Conservation (phyloP, 2,329 filamentous ascomycete genomes). For the Cladorrhinum sp. region DNA sequence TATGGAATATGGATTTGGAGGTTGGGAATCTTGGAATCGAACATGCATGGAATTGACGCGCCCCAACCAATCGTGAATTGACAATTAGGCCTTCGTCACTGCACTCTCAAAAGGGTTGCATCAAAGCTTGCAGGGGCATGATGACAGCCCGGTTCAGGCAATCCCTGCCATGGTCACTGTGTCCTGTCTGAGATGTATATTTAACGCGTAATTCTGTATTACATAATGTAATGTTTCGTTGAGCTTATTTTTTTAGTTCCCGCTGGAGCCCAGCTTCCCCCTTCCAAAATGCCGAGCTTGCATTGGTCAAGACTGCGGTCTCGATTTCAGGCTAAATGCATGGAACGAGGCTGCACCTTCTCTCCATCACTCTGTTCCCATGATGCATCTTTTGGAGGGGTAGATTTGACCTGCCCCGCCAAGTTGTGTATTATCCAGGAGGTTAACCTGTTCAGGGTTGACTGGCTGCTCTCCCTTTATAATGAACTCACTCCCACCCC, state of each 20-base stretch:
- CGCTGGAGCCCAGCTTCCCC: background rate
- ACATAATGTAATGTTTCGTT: background rate
- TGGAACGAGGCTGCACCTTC: conserved; percentile 21
- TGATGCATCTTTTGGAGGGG: conserved; percentile 7
- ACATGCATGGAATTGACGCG: background rate
- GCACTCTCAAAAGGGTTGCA: background rate
- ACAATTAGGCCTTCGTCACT: conserved; percentile 13
- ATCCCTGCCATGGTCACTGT: background rate
- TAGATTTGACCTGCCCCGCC: conserved; percentile 18
- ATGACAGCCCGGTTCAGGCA: background rate
- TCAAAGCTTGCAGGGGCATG: background rate
- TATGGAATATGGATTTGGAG: background rate
- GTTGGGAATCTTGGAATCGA: background rate
- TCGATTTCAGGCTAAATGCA: conserved; percentile 25
- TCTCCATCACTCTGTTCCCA: conserved; percentile 5
- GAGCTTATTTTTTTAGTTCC: background rate
- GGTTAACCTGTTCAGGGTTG: background rate
- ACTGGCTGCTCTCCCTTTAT: background rate
- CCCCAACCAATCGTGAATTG: background rate
- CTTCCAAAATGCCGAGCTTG: conserved; percentile 2
- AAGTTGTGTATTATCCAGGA: background rate
- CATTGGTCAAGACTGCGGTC: conserved; percentile 19
- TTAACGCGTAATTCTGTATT: background rate
- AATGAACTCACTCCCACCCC: conserved; percentile 19
- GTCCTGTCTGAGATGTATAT: background rate